Base-by-base conservation (phyloP, 148 eudicot species). In the Polygonum maritimum region DNA sequence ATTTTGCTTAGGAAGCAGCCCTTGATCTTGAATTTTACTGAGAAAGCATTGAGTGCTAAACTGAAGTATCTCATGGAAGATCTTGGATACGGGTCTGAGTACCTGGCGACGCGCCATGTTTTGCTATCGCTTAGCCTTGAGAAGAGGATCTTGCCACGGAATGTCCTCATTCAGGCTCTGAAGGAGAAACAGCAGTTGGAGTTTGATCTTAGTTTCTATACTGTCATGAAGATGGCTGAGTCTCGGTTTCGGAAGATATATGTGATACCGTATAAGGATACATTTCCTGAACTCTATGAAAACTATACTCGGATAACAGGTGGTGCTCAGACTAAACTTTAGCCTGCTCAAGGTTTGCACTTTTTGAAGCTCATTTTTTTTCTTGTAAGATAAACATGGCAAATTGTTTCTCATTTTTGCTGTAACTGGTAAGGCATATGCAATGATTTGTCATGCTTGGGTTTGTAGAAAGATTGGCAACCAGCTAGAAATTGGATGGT, bases 11-110 rank as follows among this genome's bases (percentile, higher is more conserved):
- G 48, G 76, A 54, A 19, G 55, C 45, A 49, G 3, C 76, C 76
- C 13, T 0, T 15, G 2, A 3, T 18, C 18, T 19, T 75, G 69
- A 36, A 18, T 10, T 5, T 39, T 44, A 54, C 67, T 47, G 76
- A 35, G 7, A 38, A 75, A 3, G 15, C 4, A 7, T 12, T 75
- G 45, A 54, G 26, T 47, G 45, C 8, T 51, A 75, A 13, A 75
- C 39, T 75, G 47, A 54, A 54, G 22, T 75, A 52, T 75, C 38
- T 75, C 47, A 75, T 75, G 67, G 47, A 75, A 19, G 76, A 75
- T 14, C 71, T 67, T 36, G 62, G 62, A 5, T 55, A n/a, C 21
- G 31, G 39, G 18, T 36, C 76, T 15, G 65, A 33, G 10, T 75
- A 48, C 47, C 8, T 75, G 67, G 76, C 76, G 4, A 5, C 65